phyloP scores from a whole-genome alignment of 2,329 filamentous ascomycete genomes.

The Sclerotinia nivalis region DNA sequence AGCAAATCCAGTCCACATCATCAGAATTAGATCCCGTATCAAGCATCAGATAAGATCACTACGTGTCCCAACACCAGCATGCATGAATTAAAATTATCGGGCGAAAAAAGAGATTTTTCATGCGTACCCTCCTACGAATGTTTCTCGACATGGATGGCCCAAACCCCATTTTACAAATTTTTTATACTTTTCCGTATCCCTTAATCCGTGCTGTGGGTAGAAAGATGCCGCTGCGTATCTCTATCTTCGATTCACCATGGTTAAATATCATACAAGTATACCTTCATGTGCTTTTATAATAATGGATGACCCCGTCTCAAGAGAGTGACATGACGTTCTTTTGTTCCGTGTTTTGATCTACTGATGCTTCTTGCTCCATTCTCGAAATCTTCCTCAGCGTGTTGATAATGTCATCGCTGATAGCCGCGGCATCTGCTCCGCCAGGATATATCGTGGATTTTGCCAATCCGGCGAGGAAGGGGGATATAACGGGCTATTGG shows the following conservation, averaged over 20 bases:
- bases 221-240: background rate
- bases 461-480: slow-evolving; percentile 1
- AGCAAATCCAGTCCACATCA: background rate
- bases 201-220: background rate
- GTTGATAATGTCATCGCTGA: background rate
- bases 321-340: background rate
- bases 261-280: background rate
- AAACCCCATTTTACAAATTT: too few relatives aligned
- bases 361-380: background rate
- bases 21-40: background rate
- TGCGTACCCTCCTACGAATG: too few relatives aligned
- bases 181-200: too few relatives aligned
- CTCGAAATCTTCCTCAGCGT: background rate
- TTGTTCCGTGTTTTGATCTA: background rate
- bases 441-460: slow-evolving; percentile 14
- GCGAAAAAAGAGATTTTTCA: too few relatives aligned
- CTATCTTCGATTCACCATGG: background rate
- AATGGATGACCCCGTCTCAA: background rate
- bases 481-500: slow-evolving; percentile 12
- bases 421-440: slow-evolving; percentile 6
- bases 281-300: background rate
- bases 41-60: background rate
- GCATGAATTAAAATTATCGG: background rate
- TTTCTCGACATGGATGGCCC: too few relatives aligned
- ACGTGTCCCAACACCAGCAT: background rate